Base-by-base conservation (phyloP, 306 rosid species). In the Prunus fruticosa region DNA sequence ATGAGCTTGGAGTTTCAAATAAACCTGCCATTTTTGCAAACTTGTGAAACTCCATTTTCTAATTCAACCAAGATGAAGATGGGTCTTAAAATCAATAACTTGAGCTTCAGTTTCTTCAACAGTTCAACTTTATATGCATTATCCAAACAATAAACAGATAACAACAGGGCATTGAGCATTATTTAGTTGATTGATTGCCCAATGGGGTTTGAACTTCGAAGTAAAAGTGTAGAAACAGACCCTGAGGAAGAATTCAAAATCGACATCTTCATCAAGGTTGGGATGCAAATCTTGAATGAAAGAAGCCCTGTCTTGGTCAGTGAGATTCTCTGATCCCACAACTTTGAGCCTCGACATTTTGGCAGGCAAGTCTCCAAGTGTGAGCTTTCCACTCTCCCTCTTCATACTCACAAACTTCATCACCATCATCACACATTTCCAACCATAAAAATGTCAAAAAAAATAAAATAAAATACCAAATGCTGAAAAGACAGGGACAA, bases 221-320 rank as follows among this genome's bases (percentile, higher is more conserved):
- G 43, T 2, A 23, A 34, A 49, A 16, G 43, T 2, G 58, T 41
- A 71, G 50, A 23, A 61, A 73, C 91, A 27, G 32, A 91, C 98
- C 91, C 86, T 89, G 74, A 94, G 97, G 83, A 94, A 94, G 78
- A 88, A 82, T 81, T 94, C 98, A 78, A 91, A 94, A 84, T 91
- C 97, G 28, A 91, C 96, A 41, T 91, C 96, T 6, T 91, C 92
- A 25, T 91, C 96, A 9, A 79, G 84, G 54, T 86, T 91, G 77
- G 80, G 87, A 84, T 87, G 81, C 81, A 87, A 90, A 80, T 81
- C 92, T 20, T 89, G 84, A 64, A 94, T 85, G 61, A 80, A 86
- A 54, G 98, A 92, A 73, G 91, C 89, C 82, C 98, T 94, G 78
- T 90, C 97, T 72, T 94, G 85, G 69, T 90, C 98, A 12, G 93